Conservation (phyloP, 2,329 filamentous ascomycete genomes). For the Diaporthe capsici region DNA sequence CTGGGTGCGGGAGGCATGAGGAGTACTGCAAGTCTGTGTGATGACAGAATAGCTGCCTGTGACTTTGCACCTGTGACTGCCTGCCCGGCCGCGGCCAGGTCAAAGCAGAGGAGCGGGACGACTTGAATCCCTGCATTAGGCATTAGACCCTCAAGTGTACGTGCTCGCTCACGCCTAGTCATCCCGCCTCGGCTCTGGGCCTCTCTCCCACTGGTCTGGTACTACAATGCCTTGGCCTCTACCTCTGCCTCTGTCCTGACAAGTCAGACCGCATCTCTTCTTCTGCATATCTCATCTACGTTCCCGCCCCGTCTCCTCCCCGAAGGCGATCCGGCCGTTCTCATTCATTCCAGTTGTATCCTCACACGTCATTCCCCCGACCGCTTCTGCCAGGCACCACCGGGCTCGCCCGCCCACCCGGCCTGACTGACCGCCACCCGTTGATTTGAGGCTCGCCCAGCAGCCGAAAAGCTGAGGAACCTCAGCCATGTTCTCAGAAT, state of each 20-base stretch:
- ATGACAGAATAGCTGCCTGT: conserved; percentile 8
- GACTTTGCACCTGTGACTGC: conserved; percentile 24
- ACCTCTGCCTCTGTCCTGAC: conserved; percentile 7
- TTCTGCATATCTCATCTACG: conserved; percentile 8
- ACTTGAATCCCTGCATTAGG: conserved; percentile 32
- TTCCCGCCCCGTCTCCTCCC: background rate
- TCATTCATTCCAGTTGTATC: conserved; percentile 3
- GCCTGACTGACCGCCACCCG: conserved; percentile 21
- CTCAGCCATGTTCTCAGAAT: conserved; percentile 86
- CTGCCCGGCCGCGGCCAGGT: conserved; percentile 19
- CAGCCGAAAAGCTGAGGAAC: conserved; percentile 42
- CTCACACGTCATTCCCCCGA: conserved; percentile 37
- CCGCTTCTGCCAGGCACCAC: conserved; percentile 8
- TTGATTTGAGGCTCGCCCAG: conserved; percentile 34
- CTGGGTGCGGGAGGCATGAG: background rate
- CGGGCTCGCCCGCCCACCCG: background rate
- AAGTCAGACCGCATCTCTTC: background rate
- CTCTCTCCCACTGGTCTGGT: conserved; percentile 1
- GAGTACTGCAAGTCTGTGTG: background rate
- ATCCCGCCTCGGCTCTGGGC: conserved; percentile 12
- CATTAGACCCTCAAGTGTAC: conserved; percentile 30
- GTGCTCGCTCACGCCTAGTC: conserved; percentile 18
- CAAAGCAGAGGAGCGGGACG: conserved; percentile 14
- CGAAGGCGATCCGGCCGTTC: conserved; percentile 18
- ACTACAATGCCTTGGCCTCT: conserved; percentile 27